A percentile compares a stretch with the other conserved stretches of the same genome.
Evolutionary conservation across 116 monocot genomes (phyloP).

Genomic region (Papilionanthe hybrid): DNA sequence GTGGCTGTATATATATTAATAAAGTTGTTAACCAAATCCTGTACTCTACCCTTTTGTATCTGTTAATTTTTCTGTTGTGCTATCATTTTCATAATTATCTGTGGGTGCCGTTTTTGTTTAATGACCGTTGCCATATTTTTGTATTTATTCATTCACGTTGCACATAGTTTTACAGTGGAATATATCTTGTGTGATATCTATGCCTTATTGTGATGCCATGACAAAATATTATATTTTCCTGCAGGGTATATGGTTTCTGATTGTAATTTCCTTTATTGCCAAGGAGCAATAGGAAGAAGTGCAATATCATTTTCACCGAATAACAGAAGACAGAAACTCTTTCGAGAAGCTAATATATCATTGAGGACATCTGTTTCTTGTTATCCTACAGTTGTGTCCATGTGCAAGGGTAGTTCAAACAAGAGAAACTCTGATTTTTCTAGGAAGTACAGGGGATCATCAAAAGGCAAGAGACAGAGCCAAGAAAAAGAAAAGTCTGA

Average conservation of each 20-base stretch:
- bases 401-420: slow-evolving; percentile 37
- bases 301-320: slow-evolving; percentile 16
- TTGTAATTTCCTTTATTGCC: slow-evolving; percentile 17
- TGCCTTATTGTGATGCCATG: neutral
- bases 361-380: slow-evolving; percentile 16
- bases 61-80: too few relatives aligned
- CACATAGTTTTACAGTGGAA: neutral
- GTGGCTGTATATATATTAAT: too few relatives aligned
- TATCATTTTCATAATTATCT: too few relatives aligned
- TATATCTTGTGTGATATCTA: neutral
- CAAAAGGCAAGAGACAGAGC: slow-evolving; percentile 41
- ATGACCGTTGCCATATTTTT: neutral
- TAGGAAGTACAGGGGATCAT: slow-evolving; percentile 51
- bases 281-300: slow-evolving; percentile 20
- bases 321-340: slow-evolving; percentile 10
- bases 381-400: slow-evolving; percentile 12
- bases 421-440: slow-evolving; percentile 67
- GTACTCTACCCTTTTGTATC: too few relatives aligned
- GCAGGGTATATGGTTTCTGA: slow-evolving; percentile 28
- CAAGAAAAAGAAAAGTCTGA: slow-evolving; percentile 49
- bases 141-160: neutral
- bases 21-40: too few relatives aligned
- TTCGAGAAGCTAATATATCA: slow-evolving; percentile 3
- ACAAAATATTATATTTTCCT: slow-evolving; percentile 5
- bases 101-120: neutral